Base-by-base conservation (phyloP, 345 rosid genomes). In the Camelina sativa region DNA sequence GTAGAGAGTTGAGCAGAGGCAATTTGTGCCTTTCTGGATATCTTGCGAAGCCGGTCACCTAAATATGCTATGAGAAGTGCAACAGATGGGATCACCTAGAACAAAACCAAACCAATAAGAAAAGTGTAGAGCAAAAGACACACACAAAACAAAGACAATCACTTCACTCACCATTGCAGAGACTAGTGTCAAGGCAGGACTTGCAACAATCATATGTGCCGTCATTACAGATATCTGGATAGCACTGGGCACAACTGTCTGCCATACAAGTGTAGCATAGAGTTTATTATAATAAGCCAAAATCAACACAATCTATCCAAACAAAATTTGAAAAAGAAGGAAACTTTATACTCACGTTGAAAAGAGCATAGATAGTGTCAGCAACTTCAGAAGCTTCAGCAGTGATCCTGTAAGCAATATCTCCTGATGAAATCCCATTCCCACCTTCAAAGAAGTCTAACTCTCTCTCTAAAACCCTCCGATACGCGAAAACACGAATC, bases 331-430 rank as follows among this genome's bases (percentile, higher is more conserved):
- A n/a, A 38, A 66, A 62, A 50, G 6, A 16, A 32, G 6, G 32
- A 55, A n/a, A 11, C 51, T 38, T 23, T 61, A 6, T 34, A 34
- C 9, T 34, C 7, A 91, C 98, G 62, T 89, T 94, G 11, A 94
- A 91, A 64, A 90, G 86, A 25, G 95, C 90, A 74, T 86, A 87
- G 48, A 94, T 57, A 30, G 96, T 84, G 64, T 87, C 91, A 32
- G 91, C 77, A 67, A 90, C 89, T 84, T 91, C 96, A 55, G 92
- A 82, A 23, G 97, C 93, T 72, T 91, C 97, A 3, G 95, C 89
- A 35, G 97, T 84, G 67, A 95, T 85, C 62, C 97, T 72, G 16
- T 85, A 86, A 3, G 97, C 97, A 52, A 95, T 80, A 75, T 95
- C 97, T 47, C 97, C 99, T 0, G 87, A 60, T 3, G 88, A 82